These are phyloP conservation scores for Hyphopichia fennica DNA, from an alignment of 1,139 yeast species.

Conservation along the genomic window DNA sequence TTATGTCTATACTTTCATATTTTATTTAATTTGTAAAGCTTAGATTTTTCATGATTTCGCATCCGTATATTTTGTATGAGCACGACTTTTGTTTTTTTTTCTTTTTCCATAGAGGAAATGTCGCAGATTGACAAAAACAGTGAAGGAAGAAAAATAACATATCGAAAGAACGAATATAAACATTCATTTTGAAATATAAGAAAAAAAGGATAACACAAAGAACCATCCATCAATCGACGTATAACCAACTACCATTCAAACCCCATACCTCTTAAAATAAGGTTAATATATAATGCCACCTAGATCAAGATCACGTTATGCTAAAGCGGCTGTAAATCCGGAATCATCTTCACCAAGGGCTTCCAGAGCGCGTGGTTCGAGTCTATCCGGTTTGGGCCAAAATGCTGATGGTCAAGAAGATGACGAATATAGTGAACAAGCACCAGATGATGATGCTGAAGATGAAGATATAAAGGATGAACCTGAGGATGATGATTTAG, in stretches of 20 bases:
- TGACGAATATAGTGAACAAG: slow-evolving; percentile 14
- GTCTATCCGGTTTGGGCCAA: slow-evolving; percentile 30
- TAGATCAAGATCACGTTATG: slow-evolving; percentile 8
- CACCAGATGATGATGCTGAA: slow-evolving; percentile 11
- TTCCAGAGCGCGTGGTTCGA: slow-evolving; percentile 17
- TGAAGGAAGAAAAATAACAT: not conserved
- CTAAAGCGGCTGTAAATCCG: slow-evolving; percentile 7
- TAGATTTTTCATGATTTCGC: not conserved
- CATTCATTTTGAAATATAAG: not conserved
- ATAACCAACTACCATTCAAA: too few relatives aligned
- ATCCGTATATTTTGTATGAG: not conserved
- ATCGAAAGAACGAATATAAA: not conserved
- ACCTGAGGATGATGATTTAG: slow-evolving; percentile 19
- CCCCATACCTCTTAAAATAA: too few relatives aligned
- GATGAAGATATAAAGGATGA: slow-evolving; percentile 16
- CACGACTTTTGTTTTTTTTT: not conserved
- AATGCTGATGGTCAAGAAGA: slow-evolving; percentile 26
- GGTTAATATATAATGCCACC: slow-evolving; percentile 1
- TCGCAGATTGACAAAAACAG: not conserved
- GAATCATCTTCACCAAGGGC: slow-evolving; percentile 17
- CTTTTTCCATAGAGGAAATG: not conserved
- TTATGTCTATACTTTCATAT: not conserved
- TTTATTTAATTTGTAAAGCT: not conserved
- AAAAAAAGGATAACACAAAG: not conserved
- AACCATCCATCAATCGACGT: not conserved